A percentile compares a stretch with the other conserved stretches of the same genome.
These are phyloP conservation scores for Wallacemonas sp. DNA, from an alignment of 208 protist species.

Conservation along the genomic window DNA sequence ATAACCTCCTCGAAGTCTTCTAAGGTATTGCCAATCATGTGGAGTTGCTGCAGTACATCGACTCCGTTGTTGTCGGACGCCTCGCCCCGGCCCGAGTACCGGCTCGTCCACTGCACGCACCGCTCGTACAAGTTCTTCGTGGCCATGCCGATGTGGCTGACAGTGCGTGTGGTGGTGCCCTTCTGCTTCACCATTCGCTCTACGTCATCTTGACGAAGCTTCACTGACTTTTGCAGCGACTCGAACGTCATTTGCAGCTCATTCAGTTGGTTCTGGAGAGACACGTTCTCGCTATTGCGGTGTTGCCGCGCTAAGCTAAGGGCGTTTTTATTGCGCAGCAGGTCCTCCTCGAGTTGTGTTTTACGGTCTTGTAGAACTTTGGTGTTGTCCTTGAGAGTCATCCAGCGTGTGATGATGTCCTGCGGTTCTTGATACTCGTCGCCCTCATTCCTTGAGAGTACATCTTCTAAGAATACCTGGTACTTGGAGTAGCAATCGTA, in stretches of 20 bases:
- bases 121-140: slow-evolving; percentile 90
- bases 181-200: slow-evolving; percentile 89
- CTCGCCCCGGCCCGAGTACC: slow-evolving; percentile 79
- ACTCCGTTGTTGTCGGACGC: slow-evolving; percentile 46
- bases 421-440: slow-evolving; percentile 91
- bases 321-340: slow-evolving; percentile 86
- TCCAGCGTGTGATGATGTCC: slow-evolving; percentile 91
- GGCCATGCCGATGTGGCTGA: slow-evolving; percentile 92
- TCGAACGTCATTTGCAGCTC: slow-evolving; percentile 87
- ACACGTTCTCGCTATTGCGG: slow-evolving; percentile 83
- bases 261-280: slow-evolving; percentile 90
- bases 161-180: slow-evolving; percentile 82
- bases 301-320: slow-evolving; percentile 79
- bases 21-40: slow-evolving; percentile 87
- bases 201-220: slow-evolving; percentile 87
- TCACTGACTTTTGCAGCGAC: slow-evolving; percentile 83
- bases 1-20: slow-evolving; percentile 90
- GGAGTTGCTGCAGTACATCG: slow-evolving; percentile 85
- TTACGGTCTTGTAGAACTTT: slow-evolving; percentile 91
- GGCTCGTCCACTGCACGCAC: slow-evolving; percentile 72
- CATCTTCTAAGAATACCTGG: slow-evolving; percentile 88
- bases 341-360: slow-evolving; percentile 89
- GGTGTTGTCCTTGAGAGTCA: slow-evolving; percentile 90
- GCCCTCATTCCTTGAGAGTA: slow-evolving; percentile 86
- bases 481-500: slow-evolving; percentile 82